phyloP scores from a whole-genome alignment of 148 eudicot genomes.

The Suaeda aralocaspica region DNA sequence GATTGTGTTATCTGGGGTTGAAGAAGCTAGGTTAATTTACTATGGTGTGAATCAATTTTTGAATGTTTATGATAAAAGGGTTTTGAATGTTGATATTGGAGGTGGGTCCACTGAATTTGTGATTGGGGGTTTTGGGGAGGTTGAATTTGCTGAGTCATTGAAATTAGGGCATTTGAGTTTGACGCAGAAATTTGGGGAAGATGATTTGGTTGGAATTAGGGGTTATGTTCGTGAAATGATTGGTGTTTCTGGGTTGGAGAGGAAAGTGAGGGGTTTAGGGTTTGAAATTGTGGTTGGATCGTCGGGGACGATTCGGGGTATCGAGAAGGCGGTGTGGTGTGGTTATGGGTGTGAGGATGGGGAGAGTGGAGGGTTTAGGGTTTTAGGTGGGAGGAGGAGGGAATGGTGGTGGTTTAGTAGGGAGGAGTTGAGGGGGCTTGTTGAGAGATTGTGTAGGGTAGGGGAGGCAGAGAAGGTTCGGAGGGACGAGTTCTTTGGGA shows the following conservation, averaged over 20 bases:
- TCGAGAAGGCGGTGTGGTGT: constrained; percentile 50
- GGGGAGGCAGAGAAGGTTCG: constrained; percentile 26
- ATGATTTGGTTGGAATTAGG: constrained; percentile 32
- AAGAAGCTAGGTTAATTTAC: constrained; percentile 57
- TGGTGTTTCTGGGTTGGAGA: constrained; percentile 39
- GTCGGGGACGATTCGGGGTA: constrained; percentile 61
- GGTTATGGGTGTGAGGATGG: constrained; percentile 36
- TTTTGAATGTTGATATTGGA: constrained; percentile 56
- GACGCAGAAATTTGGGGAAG: constrained; percentile 35
- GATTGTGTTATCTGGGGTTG: constrained; percentile 46
- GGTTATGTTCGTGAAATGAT: constrained; percentile 33
- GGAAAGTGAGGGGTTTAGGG: constrained; percentile 33
- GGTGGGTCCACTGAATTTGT: constrained; percentile 77
- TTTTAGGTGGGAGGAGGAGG: constrained; percentile 37
- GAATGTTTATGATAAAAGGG: constrained; percentile 31
- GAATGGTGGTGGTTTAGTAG: constrained; percentile 32
- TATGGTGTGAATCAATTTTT: constrained; percentile 48
- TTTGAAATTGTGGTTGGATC: constrained; percentile 58
- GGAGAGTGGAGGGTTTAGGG: constrained; percentile 23
- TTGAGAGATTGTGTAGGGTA: constrained; percentile 39
- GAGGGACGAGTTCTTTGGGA: constrained; percentile 47
- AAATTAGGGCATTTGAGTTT: constrained; percentile 55
- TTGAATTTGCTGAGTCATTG: constrained; percentile 39
- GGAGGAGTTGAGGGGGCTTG: constrained; percentile 50
- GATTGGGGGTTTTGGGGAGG: constrained; percentile 38